Evolutionary conservation across 176 grass and related monocot genomes (phyloP), one percentile per base, ranked within the genome.

Genomic region (Triticum urartu): DNA sequence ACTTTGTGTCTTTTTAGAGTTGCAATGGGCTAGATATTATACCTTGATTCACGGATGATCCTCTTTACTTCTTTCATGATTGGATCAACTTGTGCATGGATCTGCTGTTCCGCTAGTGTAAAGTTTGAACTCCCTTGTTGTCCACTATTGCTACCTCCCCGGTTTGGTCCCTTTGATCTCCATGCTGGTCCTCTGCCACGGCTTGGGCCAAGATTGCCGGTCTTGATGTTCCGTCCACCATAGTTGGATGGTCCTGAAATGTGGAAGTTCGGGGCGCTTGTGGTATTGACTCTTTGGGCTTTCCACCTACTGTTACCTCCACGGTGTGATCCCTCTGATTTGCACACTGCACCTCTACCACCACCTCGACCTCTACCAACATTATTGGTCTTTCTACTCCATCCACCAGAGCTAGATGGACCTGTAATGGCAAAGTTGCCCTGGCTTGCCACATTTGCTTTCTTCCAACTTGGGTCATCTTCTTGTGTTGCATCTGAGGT

Each of bases 31-130:
- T 36, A 65, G 67, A 38, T 85, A 76, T 42, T 68, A 17, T 79
- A 89, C 88, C 88, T 89, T 68, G 88, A 89, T 48, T 85, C 88
- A 36, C 78, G 70, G 14, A 89, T 86, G 47, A 89, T 89, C 70
- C 88, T 89, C 70, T 89, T 89, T 38, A 81, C 88, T 47, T 86
- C 78, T 61, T 90, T 79, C 43, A 74, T 73, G 42, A 90, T 83
- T 38, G 85, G 84, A 45, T 90, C 89, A 4, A 90, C 45, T 58
- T 83, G 74, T 18, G 58, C 75, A 28, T 79, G 64, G 67, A 83
- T 87, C 43, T 72, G 40, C 58, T 84, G 79, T 38, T 90, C 89
- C 34, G 35, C 66, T 74, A 42, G 80, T 74, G 84, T 90, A 64
- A 75, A 87, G 22, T 26, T 79, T 11, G 10, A 36, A 60, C 33